Evolutionary conservation across 108 stramenopile genomes (phyloP).

Genomic region (Hondaea fermentalgiana): DNA sequence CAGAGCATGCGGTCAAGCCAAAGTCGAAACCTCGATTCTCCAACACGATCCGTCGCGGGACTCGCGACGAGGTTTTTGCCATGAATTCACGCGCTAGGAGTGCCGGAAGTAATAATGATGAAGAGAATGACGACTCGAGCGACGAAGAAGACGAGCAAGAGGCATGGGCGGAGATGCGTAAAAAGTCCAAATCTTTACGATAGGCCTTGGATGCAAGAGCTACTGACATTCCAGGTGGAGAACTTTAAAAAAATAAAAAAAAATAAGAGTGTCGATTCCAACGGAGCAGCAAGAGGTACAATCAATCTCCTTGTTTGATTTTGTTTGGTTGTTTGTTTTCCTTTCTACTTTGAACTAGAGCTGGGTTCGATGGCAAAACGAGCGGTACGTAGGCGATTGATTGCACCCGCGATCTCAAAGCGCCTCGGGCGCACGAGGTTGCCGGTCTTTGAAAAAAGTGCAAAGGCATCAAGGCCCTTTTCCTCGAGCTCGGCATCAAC

Average conservation of each 20-base stretch:
- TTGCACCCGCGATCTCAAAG: constrained; percentile 37
- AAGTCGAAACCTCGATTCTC: too few species aligned
- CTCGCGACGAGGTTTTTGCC: neutral
- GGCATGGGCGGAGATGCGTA: neutral
- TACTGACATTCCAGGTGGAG: too few species aligned
- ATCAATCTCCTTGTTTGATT: neutral
- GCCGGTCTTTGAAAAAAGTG: neutral
- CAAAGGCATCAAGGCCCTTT: constrained; percentile 24
- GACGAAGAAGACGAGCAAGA: neutral
- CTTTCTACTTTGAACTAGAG: neutral
- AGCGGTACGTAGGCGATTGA: constrained; percentile 30
- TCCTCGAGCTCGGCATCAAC: constrained; percentile 24
- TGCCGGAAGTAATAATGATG: neutral
- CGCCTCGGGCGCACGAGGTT: constrained; percentile 36
- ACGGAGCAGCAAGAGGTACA: too few species aligned
- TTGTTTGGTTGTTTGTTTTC: too few species aligned
- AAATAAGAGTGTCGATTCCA: too few species aligned
- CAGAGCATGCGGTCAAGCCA: too few species aligned
- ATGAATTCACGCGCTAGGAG: neutral
- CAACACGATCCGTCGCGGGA: neutral
- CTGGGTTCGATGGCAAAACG: neutral
- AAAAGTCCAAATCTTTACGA: neutral
- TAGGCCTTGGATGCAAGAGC: neutral
- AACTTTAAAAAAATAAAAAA: too few species aligned
- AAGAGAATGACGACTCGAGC: neutral